Evolutionary conservation across 345 rosid species (phyloP), one percentile per base, ranked within the genome.

Genomic region (Camelina laxa): DNA sequence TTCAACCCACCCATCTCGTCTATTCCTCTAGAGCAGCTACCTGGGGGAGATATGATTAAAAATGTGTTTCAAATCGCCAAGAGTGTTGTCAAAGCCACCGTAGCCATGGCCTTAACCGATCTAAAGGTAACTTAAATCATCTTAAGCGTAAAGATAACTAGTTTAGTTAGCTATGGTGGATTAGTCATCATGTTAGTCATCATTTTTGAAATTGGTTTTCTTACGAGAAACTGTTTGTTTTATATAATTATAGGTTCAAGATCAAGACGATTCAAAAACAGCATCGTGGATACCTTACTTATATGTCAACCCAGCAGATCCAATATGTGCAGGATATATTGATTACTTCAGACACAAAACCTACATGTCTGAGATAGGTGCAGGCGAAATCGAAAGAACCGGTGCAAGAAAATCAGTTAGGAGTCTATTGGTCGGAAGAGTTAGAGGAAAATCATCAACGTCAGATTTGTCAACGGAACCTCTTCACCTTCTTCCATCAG

Each of bases 1-100:
- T 89, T 89, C 62, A 87, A 89, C 59, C 84, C 95, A 1, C 95
- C 92, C 5, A 83, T 86, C 71, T 55, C 84, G 5, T 78, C 89
- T 21, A 36, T 81, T 3, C 88, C 89, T 10, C 36, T 83, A 6
- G 91, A 84, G 53, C 30, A 54, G 36, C 80, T 89, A 30, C 20
- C 61, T 15, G 61, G 13, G 0, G 13, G 21, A 0, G 4, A 31
- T 1, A 30, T 15, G 3, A 0, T 15, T 9, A 56, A 56, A 31
- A 20, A 19, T 15, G 13, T 31, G 41, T 30, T 15, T 30, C 61
- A 31, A 31, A 1, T 56, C 21, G 3, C 20, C 7, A 13, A n/a
- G 41, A 56, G 60, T 55, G 12, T 55, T n/a, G 36, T 55, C 60
- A 55, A 27, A 55, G 60, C 19, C 60, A 55, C 60, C 2, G 33